Evolutionary conservation across 23 red algal genomes (phyloP).

Genomic region (Pyropia haitanensis): DNA sequence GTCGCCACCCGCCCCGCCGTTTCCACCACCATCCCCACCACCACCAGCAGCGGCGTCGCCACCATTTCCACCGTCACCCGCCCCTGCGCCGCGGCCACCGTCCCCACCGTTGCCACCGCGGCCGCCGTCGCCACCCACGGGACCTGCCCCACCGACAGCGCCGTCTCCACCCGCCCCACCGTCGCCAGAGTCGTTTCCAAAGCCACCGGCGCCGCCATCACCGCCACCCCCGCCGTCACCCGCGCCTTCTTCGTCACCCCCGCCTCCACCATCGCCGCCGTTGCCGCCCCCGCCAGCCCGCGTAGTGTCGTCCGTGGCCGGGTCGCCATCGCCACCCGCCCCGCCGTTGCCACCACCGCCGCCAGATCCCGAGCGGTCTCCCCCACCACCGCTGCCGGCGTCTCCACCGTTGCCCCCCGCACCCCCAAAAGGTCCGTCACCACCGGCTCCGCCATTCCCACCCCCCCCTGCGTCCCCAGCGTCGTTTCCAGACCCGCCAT

Average conservation of each 20-base stretch:
- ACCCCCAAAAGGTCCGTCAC: not conserved
- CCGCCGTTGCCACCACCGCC: conserved; percentile 1
- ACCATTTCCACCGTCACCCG: conserved; percentile 6
- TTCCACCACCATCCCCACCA: conserved; percentile 1
- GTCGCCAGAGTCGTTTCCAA: not conserved
- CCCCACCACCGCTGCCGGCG: conserved; percentile 9
- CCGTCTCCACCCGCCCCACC: conserved; percentile 3
- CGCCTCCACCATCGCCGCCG: conserved; percentile 4
- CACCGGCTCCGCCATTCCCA: conserved; percentile 1
- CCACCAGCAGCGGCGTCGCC: conserved; percentile 2
- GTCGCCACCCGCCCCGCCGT: conserved; percentile 1
- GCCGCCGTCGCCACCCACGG: conserved; percentile 1
- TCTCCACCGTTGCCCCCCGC: conserved; percentile 6
- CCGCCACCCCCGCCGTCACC: not conserved
- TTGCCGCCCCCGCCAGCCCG: not conserved
- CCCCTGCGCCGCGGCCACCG: conserved; percentile 9
- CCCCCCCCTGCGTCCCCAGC: conserved; percentile 5
- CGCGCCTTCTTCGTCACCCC: not conserved
- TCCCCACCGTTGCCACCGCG: not conserved
- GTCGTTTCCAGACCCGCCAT: conserved; percentile 1
- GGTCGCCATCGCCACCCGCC: conserved; percentile 2
- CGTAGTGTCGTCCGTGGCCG: not conserved
- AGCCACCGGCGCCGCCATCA: not conserved
- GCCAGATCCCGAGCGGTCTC: not conserved
- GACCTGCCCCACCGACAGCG: not conserved